A percentile compares a stretch with the other conserved stretches of the same genome.
Conservation (phyloP, 2,329 filamentous ascomycete genomes). For the Simplicillium sp. region DNA sequence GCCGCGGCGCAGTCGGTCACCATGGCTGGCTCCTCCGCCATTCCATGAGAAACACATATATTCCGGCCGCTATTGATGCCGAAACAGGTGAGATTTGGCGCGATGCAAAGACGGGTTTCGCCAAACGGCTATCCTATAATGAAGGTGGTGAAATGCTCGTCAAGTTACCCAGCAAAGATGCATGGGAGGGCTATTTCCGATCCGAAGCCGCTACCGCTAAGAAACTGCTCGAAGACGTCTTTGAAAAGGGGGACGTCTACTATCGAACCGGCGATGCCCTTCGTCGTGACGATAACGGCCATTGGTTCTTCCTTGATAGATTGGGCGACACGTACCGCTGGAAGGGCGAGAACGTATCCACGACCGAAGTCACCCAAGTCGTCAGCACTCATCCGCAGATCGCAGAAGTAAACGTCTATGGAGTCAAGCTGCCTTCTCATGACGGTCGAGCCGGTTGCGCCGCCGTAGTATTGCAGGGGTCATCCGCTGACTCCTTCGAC, state of each 20-base stretch:
- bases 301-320: constrained; percentile 59
- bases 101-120: constrained; percentile 60
- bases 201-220: constrained; percentile 57
- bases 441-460: constrained; percentile 61
- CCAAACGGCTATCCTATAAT: constrained; percentile 50
- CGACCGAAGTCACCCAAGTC: constrained; percentile 56
- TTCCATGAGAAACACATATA: constrained; percentile 40
- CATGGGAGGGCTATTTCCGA: constrained; percentile 62
- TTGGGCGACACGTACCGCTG: constrained; percentile 58
- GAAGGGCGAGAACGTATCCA: constrained; percentile 63
- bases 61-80: constrained; percentile 61
- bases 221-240: constrained; percentile 56
- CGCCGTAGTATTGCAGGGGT: constrained; percentile 46
- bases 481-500: constrained; percentile 39
- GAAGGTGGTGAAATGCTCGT: constrained; percentile 70
- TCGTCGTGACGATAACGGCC: constrained; percentile 49
- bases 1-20: constrained; percentile 55
- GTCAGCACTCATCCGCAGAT: constrained; percentile 50
- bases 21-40: constrained; percentile 54
- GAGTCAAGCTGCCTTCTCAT: constrained; percentile 53
- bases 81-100: constrained; percentile 58
- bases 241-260: constrained; percentile 57
- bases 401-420: constrained; percentile 61
- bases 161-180: constrained; percentile 42
- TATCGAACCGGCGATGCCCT: constrained; percentile 62